Conservation (phyloP, 495 filamentous ascomycete genomes). For the Trichoderma orchidacearum region DNA sequence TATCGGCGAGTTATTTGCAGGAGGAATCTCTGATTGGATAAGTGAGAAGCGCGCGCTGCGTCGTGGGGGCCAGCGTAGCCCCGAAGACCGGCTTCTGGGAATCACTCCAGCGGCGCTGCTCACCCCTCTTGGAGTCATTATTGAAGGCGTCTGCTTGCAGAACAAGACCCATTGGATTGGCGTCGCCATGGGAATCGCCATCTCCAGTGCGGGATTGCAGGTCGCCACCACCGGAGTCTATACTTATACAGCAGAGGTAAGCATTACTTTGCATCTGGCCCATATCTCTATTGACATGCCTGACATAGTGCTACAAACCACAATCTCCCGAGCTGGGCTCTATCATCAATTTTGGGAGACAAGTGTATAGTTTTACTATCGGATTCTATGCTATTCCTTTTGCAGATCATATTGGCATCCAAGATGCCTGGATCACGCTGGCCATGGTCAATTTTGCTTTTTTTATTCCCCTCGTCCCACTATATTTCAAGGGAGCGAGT, state of each 20-base stretch:
- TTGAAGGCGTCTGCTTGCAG: constrained; percentile 17
- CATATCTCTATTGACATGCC: neutral
- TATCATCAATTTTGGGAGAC: constrained; percentile 24
- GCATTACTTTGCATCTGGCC: neutral
- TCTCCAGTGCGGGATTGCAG: constrained; percentile 18
- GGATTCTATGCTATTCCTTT: constrained; percentile 19
- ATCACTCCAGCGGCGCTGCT: constrained; percentile 10
- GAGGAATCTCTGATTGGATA: constrained; percentile 17
- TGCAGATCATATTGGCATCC: constrained; percentile 7
- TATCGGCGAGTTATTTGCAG: constrained; percentile 16
- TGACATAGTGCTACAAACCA: constrained; percentile 3
- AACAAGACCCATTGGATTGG: constrained; percentile 14
- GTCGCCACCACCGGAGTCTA: constrained; percentile 17
- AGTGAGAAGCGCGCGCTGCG: constrained; percentile 9
- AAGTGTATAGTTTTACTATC: constrained; percentile 19
- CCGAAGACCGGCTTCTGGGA: constrained; percentile 15
- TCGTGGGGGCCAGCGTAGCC: constrained; percentile 12
- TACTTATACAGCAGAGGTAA: constrained; percentile 10
- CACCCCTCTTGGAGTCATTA: constrained; percentile 13
- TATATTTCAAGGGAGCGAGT: constrained; percentile 10
- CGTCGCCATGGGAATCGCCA: constrained; percentile 16
- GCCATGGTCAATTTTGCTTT: constrained; percentile 4
- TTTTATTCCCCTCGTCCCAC: constrained; percentile 6
- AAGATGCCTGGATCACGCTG: constrained; percentile 10
- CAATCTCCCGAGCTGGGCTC: constrained; percentile 22